Conservation (phyloP, 1,284 basidiomycete species). For the Trichosporon faecale region DNA sequence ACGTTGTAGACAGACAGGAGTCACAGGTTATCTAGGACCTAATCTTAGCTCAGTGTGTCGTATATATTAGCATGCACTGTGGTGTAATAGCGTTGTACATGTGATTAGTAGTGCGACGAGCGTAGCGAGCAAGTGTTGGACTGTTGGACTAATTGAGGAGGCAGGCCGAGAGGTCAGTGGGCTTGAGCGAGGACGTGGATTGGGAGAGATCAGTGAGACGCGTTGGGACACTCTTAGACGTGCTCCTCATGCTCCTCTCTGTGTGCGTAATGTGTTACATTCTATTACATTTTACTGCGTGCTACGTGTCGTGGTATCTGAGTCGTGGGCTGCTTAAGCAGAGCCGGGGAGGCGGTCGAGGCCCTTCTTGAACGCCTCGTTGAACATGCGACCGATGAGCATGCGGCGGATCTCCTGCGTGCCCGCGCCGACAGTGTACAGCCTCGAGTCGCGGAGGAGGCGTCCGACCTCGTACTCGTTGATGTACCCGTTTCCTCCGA, state of each 20-base stretch:
- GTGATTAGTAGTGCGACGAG: not conserved
- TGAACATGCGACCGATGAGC: constrained; percentile 86
- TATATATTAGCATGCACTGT: constrained; percentile 8
- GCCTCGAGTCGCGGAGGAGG: constrained; percentile 73
- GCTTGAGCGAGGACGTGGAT: too few species aligned
- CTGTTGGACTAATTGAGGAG: too few species aligned
- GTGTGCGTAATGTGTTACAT: not conserved
- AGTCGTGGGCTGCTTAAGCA: not conserved
- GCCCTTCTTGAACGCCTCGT: constrained; percentile 55
- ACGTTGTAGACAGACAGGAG: constrained; percentile 3
- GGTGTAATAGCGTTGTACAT: constrained; percentile 9
- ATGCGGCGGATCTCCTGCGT: constrained; percentile 87
- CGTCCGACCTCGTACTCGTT: constrained; percentile 87
- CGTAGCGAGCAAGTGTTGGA: too few species aligned
- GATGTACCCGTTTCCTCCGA: constrained; percentile 90
- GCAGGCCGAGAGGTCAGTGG: too few species aligned
- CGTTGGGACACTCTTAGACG: too few species aligned
- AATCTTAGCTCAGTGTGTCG: constrained; percentile 8
- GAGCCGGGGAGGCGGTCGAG: constrained; percentile 19
- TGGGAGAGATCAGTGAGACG: too few species aligned
- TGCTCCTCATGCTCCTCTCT: not conserved
- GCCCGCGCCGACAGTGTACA: constrained; percentile 87
- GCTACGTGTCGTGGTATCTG: not conserved
- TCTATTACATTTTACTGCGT: not conserved
- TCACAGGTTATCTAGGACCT: not conserved